Conservation (phyloP, 768 basidiomycete genomes). For the Podaxis sp. region DNA sequence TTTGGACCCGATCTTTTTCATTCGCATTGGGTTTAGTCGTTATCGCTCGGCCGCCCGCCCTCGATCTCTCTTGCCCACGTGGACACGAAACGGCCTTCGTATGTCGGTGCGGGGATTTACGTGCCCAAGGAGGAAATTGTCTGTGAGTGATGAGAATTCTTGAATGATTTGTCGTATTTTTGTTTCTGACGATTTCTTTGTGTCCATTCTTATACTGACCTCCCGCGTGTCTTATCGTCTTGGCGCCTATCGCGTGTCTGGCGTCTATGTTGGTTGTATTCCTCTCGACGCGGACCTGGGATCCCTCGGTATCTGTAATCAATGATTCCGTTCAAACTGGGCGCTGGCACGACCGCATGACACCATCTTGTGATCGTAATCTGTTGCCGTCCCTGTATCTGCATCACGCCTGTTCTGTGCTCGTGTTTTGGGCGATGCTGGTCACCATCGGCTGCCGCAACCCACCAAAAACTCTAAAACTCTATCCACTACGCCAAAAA, state of each 20-base stretch:
- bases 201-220: neutral
- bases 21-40: conserved; percentile 40
- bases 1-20: neutral
- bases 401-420: too few relatives aligned
- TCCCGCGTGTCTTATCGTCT: too few relatives aligned
- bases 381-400: neutral
- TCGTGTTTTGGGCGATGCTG: too few relatives aligned
- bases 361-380: neutral
- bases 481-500: neutral
- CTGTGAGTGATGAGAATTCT: conserved; percentile 35
- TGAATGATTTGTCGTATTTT: conserved; percentile 4
- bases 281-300: too few relatives aligned
- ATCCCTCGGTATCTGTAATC: neutral
- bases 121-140: conserved; percentile 50
- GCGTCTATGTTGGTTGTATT: too few relatives aligned
- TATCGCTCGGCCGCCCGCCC: conserved; percentile 72
- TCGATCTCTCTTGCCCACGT: conserved; percentile 66
- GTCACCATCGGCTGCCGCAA: neutral
- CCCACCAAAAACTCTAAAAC: neutral
- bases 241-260: too few relatives aligned
- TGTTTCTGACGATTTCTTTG: neutral
- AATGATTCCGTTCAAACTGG: neutral
- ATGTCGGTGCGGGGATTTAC: conserved; percentile 44
- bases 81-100: conserved; percentile 57
- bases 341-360: neutral